Percentiles rank a stretch among this genome's conserved stretches.
Conservation (phyloP, 2,329 filamentous ascomycete genomes). For the Ophiocordyceps sinensis region DNA sequence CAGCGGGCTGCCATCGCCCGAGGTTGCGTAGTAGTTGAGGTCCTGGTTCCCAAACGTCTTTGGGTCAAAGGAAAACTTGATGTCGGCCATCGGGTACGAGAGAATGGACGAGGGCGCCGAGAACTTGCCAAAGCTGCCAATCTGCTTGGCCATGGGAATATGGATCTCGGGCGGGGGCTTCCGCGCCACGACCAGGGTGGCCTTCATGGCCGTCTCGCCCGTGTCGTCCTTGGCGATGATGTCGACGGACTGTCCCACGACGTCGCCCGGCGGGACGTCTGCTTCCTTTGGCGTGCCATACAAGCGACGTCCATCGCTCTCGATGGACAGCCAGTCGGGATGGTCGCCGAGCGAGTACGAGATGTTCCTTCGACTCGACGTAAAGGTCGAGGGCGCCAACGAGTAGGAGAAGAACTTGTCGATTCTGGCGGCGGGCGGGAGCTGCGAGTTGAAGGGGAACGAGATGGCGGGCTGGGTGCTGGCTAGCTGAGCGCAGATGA, state of each 20-base stretch:
- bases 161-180: conserved; percentile 36
- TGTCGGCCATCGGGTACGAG: conserved; percentile 35
- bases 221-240: conserved; percentile 55
- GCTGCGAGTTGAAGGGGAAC: conserved; percentile 74
- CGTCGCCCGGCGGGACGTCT: conserved; percentile 32
- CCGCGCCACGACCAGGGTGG: conserved; percentile 57
- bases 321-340: conserved; percentile 63
- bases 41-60: conserved; percentile 48
- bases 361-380: conserved; percentile 40
- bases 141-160: conserved; percentile 42
- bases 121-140: conserved; percentile 41
- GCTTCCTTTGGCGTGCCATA: conserved; percentile 51
- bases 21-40: conserved; percentile 64
- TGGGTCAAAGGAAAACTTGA: conserved; percentile 36
- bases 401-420: conserved; percentile 53
- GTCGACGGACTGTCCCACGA: conserved; percentile 45
- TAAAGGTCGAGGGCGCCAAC: conserved; percentile 63
- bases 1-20: conserved; percentile 63
- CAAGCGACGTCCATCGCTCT: conserved; percentile 48
- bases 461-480: conserved; percentile 26
- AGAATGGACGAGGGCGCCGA: conserved; percentile 47
- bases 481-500: conserved; percentile 16
- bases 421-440: conserved; percentile 64
- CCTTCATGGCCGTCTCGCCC: conserved; percentile 48
- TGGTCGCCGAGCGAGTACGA: conserved; percentile 52